Evolutionary conservation across 2,329 filamentous ascomycete species (phyloP).

Genomic region (Aspergillus alliaceus): DNA sequence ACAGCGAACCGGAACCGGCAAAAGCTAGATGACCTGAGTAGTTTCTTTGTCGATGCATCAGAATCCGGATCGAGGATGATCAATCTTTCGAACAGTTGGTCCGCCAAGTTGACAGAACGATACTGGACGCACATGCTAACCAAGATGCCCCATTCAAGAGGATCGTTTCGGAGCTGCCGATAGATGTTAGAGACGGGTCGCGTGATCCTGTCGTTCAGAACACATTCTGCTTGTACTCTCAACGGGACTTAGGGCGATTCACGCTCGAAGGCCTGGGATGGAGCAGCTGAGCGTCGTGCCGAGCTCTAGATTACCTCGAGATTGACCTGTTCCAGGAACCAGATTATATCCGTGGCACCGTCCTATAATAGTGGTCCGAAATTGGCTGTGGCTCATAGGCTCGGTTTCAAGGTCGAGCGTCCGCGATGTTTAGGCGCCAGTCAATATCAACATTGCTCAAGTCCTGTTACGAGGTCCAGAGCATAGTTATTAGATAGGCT

Average conservation of each 20-base stretch:
- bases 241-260: background rate
- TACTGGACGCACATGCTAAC: background rate
- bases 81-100: slow-evolving; percentile 5
- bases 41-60: slow-evolving; percentile 6
- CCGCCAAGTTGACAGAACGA: background rate
- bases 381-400: no score
- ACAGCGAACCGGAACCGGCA: background rate
- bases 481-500: no score
- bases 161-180: slow-evolving; percentile 3
- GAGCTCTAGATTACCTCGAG: slow-evolving; percentile 5
- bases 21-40: background rate
- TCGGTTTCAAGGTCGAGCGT: no score
- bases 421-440: no score
- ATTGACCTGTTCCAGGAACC: slow-evolving; percentile 5
- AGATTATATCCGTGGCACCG: background rate
- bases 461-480: no score
- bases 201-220: slow-evolving; percentile 7
- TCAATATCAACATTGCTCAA: no score
- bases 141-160: slow-evolving; percentile 7
- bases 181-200: background rate
- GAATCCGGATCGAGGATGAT: background rate
- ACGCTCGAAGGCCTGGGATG: background rate
- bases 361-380: no score
- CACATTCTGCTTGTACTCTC: background rate
- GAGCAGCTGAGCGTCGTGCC: background rate